Conservation (phyloP, 129 eudicot genomes). For the Ambrosia artemisiifolia region DNA sequence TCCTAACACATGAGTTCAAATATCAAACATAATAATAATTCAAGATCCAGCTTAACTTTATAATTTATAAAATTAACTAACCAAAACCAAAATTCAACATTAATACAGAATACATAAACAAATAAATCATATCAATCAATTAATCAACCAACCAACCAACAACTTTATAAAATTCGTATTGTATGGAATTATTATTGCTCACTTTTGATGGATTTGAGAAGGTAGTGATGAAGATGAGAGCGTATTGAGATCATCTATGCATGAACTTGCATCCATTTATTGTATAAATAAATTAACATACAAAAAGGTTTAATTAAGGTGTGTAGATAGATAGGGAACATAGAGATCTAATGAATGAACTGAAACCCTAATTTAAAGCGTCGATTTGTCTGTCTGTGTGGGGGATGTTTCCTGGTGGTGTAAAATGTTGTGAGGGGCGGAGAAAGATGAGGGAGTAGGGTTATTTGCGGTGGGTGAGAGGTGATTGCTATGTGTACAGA, state of each 20-base stretch:
- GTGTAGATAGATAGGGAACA: conserved; percentile 8
- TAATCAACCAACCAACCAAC: conserved; percentile 2
- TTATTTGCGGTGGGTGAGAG: too few relatives aligned
- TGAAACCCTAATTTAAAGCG: conserved; percentile 28
- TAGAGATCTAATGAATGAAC: conserved; percentile 1
- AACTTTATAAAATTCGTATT: neutral
- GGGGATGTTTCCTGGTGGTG: too few relatives aligned
- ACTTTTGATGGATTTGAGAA: conserved; percentile 39
- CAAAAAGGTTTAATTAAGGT: neutral
- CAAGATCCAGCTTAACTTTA: neutral
- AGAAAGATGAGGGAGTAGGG: too few relatives aligned
- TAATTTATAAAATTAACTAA: neutral
- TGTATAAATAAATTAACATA: conserved; percentile 4
- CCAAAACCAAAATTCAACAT: conserved; percentile 21
- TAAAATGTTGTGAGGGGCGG: too few relatives aligned
- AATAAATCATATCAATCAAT: neutral
- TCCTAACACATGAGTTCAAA: conserved; percentile 7
- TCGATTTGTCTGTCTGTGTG: neutral
- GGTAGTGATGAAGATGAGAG: conserved; percentile 33
- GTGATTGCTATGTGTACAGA: too few relatives aligned
- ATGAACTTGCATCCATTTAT: conserved; percentile 37
- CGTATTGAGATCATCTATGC: conserved; percentile 38
- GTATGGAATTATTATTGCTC: conserved; percentile 12
- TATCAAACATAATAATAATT: neutral
- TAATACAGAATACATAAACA: neutral